Base-by-base conservation (phyloP, 1,284 basidiomycete genomes). In the Cryptococcus wingfieldii region DNA sequence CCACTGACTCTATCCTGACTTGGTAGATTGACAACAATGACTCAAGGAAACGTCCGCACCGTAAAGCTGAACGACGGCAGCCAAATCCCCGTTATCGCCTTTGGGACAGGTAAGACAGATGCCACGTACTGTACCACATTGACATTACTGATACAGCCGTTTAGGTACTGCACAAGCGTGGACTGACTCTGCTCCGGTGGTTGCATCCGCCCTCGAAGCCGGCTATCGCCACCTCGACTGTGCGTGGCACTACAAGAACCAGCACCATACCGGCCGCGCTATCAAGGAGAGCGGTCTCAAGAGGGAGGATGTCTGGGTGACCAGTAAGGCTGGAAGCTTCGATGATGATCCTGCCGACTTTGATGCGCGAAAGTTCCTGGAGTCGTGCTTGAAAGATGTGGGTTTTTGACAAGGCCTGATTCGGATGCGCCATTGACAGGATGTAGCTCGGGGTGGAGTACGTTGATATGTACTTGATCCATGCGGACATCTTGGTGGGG, bases 391-490 rank as follows among this genome's bases (percentile, higher is more conserved):
- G 41, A 54, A 45, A 39, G 58, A 63, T 44, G 63, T 63, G 43
- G 56, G 63, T 56, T n/a, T 42, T 16, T 8, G 19, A 10, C 9
- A 42, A 10, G 8, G 14, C 25, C 38, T 25, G 25, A 38, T 44
- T 12, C 14, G 7, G 14, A 19, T 23, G 19, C 13, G 23, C 23
- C 16, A 8, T 4, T 44, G 41, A 39, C 37, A 14, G 34, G 25
- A 25, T 10, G 9, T 18, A 84, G 84, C 80, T 88, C 23, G 85
- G 83, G 0, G 65, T 89, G 5, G 75, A 80, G 4, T 84, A 85
- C 58, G 80, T 90, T 6, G 87, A 89, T 70, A 71, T 88, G 34
- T 88, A 87, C 71, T 81, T 42, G 25, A 62, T 66, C n/a, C 86
- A 88, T 64, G 68, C 51, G 14, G 50, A 54, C 42, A 75, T 51